phyloP scores from a whole-genome alignment of 2,329 filamentous ascomycete species.

The Clonostachys rhizophaga region DNA sequence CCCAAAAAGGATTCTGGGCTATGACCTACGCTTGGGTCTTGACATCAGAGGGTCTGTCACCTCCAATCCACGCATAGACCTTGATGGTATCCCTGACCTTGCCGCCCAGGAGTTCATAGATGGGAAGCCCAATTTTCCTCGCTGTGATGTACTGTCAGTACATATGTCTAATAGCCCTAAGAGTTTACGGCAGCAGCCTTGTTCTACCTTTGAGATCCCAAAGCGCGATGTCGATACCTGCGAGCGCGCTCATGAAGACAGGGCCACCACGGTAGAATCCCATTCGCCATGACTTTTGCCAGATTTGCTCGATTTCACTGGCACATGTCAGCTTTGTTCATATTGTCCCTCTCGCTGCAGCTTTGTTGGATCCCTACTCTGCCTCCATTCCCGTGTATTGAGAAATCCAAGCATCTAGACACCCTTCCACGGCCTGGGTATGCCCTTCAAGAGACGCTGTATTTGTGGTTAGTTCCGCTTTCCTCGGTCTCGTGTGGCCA shows the following conservation, averaged over 20 bases:
- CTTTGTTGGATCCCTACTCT: slow-evolving; percentile 41
- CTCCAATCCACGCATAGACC: slow-evolving; percentile 77
- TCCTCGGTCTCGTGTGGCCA: too few species aligned
- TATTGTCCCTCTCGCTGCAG: not conserved
- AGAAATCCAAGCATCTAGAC: slow-evolving; percentile 60
- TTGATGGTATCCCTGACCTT: slow-evolving; percentile 66
- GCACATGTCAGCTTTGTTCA: not conserved
- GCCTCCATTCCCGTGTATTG: slow-evolving; percentile 64
- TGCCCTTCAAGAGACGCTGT: slow-evolving; percentile 66
- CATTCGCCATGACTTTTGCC: slow-evolving; percentile 68
- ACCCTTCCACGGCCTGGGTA: slow-evolving; percentile 69
- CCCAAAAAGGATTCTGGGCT: not conserved
- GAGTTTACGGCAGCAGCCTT: not conserved
- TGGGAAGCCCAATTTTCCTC: slow-evolving; percentile 52
- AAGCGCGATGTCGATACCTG: slow-evolving; percentile 74
- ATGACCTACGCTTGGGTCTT: slow-evolving; percentile 50
- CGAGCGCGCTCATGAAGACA: slow-evolving; percentile 74
- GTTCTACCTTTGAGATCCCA: slow-evolving; percentile 64
- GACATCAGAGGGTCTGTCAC: slow-evolving; percentile 65
- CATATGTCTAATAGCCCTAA: not conserved
- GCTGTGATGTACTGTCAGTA: slow-evolving; percentile 19
- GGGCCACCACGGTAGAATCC: slow-evolving; percentile 76
- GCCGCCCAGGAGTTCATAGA: slow-evolving; percentile 71
- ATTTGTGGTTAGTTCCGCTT: too few species aligned
- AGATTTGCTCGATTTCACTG: slow-evolving; percentile 76